Base-by-base conservation (phyloP, 805 yeast species). In the Yarrowia yakushimensis region DNA sequence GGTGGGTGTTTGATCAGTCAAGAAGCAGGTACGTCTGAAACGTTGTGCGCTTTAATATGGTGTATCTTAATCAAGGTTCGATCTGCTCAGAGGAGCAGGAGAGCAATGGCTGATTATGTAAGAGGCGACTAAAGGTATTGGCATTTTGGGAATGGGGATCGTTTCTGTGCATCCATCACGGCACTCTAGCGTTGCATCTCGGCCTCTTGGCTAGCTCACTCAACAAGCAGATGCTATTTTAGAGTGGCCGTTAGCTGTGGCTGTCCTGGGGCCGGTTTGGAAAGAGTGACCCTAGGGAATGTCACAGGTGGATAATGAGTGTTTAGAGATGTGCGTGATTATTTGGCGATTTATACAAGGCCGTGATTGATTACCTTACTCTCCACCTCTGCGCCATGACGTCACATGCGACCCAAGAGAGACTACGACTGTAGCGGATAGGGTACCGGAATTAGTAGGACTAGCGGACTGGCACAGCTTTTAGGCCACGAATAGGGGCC, bases 41-140 rank as follows among this genome's bases (percentile, higher is more conserved):
- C 15, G 50, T 17, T 28, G 10, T 15, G 18, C n/a, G n/a, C 17
- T 22, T 39, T 43, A 31, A 43, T 43, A 43, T 43, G 48, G 8
- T 7, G 18, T 45, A n/a, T n/a, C n/a, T n/a, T n/a, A 30, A 45
- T 45, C 52, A 45, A 45, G 30, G 52, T 45, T 45, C 20, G 52
- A 45, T 45, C 52, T 45, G 33, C 2, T 20, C n/a, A 18, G 18
- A 25, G 22, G 52, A 45, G 52, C 52, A 45, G 30, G n/a, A 17
- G 33, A 43, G 33, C 27, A 39, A 13, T 12, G 17, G 36, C 5
- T 7, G 45, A 22, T 39, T 22, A 41, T 39, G 46, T 41, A 41
- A 41, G 46, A 30, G 18, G 17, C n/a, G n/a, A n/a, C n/a, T n/a
- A n/a, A n/a, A n/a, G n/a, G n/a, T n/a, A n/a, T n/a, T n/a, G n/a